Evolutionary conservation across 2,329 filamentous ascomycete species (phyloP), one percentile per base, ranked within the genome.

Genomic region (Sodiomyces alkalinus): DNA sequence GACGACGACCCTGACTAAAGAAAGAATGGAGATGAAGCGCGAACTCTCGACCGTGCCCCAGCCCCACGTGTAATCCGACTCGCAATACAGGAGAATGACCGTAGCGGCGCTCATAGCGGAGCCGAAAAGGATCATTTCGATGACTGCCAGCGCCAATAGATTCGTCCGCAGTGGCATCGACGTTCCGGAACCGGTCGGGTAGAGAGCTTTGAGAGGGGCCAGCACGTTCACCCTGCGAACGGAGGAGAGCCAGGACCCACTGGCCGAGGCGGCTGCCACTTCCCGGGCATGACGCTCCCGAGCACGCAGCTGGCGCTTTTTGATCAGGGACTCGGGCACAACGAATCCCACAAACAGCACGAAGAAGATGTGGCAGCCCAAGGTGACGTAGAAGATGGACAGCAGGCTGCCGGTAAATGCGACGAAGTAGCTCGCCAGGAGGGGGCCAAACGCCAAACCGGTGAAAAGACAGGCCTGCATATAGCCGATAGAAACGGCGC

Each of bases 391-490:
- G 49, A 98, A 96, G 26, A 92, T 68, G n/a, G 73, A 68, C 6
- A 94, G 49, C 11, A 92, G 62, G 23, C 69, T 71, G 6, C 80
- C 80, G 0, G 80, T 86, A 49, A 63, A 67, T 42, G 80, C 70
- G 42, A 93, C 77, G 23, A 94, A 60, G 40, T 80, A 77, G 3
- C 80, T 86, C 0, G 85, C 78, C 14, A 92, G 45, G 3, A 92
- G 63, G 6, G 90, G 90, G 0, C 90, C 90, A 18, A 87, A 53
- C 0, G 90, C 87, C 25, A 96, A 71, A n/a, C 90, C 90, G 2
- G 69, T 66, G 50, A 93, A 96, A 7, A 98, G 61, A 40, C 78
- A 85, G 8, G 82, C 85, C 43, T 96, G 82, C 42, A 96, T 77
- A 47, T 86, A 87, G 6, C 83, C 86, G 49, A 96, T 90, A 4